Base-by-base conservation (phyloP, 2,329 filamentous ascomycete genomes). In the Aspergillus awamori region DNA sequence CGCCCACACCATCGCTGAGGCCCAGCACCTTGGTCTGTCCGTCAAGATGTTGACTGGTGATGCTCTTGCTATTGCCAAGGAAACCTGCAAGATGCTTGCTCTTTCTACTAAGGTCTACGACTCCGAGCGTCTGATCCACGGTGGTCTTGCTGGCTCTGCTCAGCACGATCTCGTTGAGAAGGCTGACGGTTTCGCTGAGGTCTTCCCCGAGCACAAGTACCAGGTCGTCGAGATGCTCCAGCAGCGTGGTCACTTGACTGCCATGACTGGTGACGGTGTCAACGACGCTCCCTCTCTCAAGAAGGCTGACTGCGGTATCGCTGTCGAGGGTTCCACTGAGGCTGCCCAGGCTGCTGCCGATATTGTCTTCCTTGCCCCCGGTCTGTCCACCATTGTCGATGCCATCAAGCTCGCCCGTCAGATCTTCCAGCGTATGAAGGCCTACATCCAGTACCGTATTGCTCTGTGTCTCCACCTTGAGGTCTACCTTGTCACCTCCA, bases 41-140 rank as follows among this genome's bases (percentile, higher is more conserved):
- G 89, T 92, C 69, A 92, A 92, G 86, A 92, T 92, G 89, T 82
- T 92, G 77, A 92, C 89, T 80, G 89, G 89, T 85, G 89, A 92
- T 74, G 89, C 89, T 66, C 89, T 91, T 70, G 89, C 89, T 70
- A 92, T 92, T 67, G 89, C 89, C 62, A 91, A 91, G 82, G 89
- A 92, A 80, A 92, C 89, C 68, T 92, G 89, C 85, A 90, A 91
- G 82, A 91, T 91, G 87, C 83, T 92, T 75, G 88, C 89, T 67
- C 86, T 92, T 62, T 88, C 88, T 70, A 91, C 89, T 75, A 91
- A 91, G 83, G 89, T 92, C 67, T 92, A 92, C 83, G 90, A 91
- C 82, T 91, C 89, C 62, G 87, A 89, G 74, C 89, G 88, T 80
- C 85, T 92, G 67, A 90, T 91, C 70, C 87, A 90, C 79, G 88